Base-by-base conservation (phyloP, 2,329 filamentous ascomycete genomes). In the Saccharata proteae region DNA sequence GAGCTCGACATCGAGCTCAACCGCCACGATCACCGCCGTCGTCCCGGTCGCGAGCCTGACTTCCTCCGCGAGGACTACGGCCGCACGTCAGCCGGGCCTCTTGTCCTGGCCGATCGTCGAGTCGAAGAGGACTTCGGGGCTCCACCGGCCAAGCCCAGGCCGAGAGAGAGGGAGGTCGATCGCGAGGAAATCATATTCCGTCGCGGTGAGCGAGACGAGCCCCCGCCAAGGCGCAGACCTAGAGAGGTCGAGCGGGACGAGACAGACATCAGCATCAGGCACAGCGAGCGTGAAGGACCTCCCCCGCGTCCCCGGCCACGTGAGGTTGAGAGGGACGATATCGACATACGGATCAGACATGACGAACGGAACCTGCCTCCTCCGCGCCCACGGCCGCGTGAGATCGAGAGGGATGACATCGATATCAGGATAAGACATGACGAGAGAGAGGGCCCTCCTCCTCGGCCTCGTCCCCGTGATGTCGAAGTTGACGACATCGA, bases 31-130 rank as follows among this genome's bases (percentile, higher is more conserved):
- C 31, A 42, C 45, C 28, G 41, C 39, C 23, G 45, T 47, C 36
- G 47, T 49, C 54, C 61, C 8, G 54, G 55, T 16, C 56, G 58
- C 29, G 50, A 54, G 34, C 64, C 63, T 30, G 62, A 66, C 42
- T 66, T 67, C 45, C 50, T 67, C 35, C 54, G 61, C 26, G 63
- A 67, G 35, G 62, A 65, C 43, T 65, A 65, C 44, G 62, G 58
- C 39, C 52, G 58, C 33, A 53, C 53, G 29, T 48, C 44, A 38
- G 47, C 64, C 40, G 50, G 66, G 43, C 43, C 58, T 40, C 33
- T 65, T 50, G 51, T 70, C 46, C 44, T 67, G 30, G 57, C 59
- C 13, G 46, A 59, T 8, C 55, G 58, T 22, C 58, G 59, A 11
- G 54, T 61, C 22, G 26, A 15, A 20, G 51, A 54, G 5, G 49